Base-by-base conservation (phyloP, 2,329 filamentous ascomycete genomes). In the Venturia asperata region DNA sequence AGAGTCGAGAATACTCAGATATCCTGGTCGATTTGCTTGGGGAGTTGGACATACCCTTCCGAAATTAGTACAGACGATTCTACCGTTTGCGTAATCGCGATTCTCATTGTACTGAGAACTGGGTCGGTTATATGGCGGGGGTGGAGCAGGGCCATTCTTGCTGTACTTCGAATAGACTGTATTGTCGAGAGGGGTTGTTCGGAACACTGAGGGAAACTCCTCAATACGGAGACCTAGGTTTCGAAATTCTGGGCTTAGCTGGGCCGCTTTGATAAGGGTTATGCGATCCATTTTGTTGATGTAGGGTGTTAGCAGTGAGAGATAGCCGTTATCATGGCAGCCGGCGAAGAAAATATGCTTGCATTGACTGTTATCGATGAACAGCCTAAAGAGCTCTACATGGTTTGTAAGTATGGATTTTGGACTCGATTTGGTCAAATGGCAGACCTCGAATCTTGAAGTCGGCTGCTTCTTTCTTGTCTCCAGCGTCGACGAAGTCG, bases 261-360 rank as follows among this genome's bases (percentile, higher is more conserved):
- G 74, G 30, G 80, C 73, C n/a, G 78, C 79, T 66, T 79, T 79
- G 55, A 87, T 71, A 13, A 87, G 79, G 0, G 84, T 86, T 66
- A 87, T 80, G 62, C 79, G 79, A 30, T 82, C 77, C 9, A 74
- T 72, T 66, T 79, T 77, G 55, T 79, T 80, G 55, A 74, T 75
- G 69, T 83, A 82, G 9, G 82, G 81, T 5, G 78, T 81, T 34
- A 88, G 75, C 61, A 85, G 78, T 9, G 82, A 80, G 58, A 85
- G 74, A 70, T 87, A 86, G 62, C 81, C 81, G 30, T 77, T 77
- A 68, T 87, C 83, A 68, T 87, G 84, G 69, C 85, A 87, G 47
- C 81, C 84, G 5, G 84, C 86, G 66, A 86, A 84, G 70, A 83
- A 84, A 43, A 88, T 85, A 70, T 87, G 85, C 68, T 83, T 84